Percentiles rank a stretch among this genome's conserved stretches.
Conservation (phyloP, 2,329 filamentous ascomycete genomes). For the Samsoniella hepiali region DNA sequence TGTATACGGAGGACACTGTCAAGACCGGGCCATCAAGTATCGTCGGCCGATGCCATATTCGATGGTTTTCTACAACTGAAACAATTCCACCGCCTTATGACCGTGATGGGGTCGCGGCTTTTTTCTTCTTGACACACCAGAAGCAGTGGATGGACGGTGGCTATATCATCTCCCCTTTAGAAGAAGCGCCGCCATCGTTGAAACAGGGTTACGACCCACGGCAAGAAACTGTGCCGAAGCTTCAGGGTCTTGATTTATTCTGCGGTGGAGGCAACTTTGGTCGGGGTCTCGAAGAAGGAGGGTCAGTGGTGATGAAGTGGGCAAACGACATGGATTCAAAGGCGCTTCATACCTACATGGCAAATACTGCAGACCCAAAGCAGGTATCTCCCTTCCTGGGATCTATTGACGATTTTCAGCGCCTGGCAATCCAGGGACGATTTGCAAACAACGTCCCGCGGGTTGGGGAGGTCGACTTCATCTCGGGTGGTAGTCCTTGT, state of each 20-base stretch:
- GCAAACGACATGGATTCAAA: conserved; percentile 62
- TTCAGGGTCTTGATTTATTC: conserved; percentile 68
- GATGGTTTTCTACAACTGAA: conserved; percentile 46
- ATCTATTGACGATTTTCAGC: conserved; percentile 68
- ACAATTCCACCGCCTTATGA: conserved; percentile 61
- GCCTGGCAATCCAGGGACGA: conserved; percentile 50
- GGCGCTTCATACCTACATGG: conserved; percentile 71
- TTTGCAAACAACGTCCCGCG: conserved; percentile 47
- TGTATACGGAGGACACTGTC: conserved; percentile 49
- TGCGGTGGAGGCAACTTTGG: conserved; percentile 77
- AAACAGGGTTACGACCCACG: conserved; percentile 55
- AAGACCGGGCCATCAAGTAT: conserved; percentile 41
- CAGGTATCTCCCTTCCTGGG: conserved; percentile 59
- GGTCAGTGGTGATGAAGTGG: conserved; percentile 61
- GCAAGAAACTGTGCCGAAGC: conserved; percentile 30
- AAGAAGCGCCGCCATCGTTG: conserved; percentile 35
- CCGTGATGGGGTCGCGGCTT: conserved; percentile 60
- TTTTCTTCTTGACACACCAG: conserved; percentile 59
- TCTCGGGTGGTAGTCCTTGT: conserved; percentile 73
- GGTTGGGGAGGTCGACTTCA: conserved; percentile 63
- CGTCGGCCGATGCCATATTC: conserved; percentile 56
- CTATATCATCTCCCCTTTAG: conserved; percentile 31
- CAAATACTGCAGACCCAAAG: conserved; percentile 50
- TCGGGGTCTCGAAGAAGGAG: conserved; percentile 69
- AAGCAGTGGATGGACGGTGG: conserved; percentile 17